A percentile compares a stretch with the other conserved stretches of the same genome.
Evolutionary conservation across 2,329 filamentous ascomycete species (phyloP).

Genomic region (Paraphoma chrysanthemicola): DNA sequence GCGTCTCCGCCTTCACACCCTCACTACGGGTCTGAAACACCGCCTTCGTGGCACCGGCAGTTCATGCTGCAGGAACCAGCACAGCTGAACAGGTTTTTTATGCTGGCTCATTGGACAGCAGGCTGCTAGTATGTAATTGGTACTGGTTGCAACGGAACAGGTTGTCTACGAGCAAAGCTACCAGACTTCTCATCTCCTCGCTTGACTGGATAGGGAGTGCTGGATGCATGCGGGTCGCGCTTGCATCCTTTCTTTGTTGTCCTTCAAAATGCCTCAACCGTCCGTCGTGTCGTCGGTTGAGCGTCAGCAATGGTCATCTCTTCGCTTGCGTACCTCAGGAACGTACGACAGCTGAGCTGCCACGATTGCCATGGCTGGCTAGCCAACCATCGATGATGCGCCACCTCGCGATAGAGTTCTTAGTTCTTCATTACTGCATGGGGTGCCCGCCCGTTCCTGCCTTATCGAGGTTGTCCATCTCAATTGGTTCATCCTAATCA

Average conservation of each 20-base stretch:
- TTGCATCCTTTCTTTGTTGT: not conserved
- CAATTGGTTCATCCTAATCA: slow-evolving; percentile 6
- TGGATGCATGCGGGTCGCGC: not conserved
- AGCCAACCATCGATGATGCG: slow-evolving; percentile 9
- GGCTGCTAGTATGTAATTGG: not conserved
- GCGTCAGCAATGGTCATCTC: slow-evolving; percentile 2
- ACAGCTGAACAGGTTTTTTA: slow-evolving; percentile 8
- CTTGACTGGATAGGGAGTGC: not conserved
- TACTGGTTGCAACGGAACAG: not conserved
- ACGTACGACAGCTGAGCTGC: slow-evolving; percentile 3
- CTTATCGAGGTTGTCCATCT: not conserved
- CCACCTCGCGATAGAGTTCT: slow-evolving; percentile 15
- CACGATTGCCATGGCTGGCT: slow-evolving; percentile 9
- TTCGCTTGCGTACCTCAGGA: slow-evolving; percentile 5
- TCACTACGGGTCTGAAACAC: slow-evolving; percentile 17
- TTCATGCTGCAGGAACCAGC: slow-evolving; percentile 14
- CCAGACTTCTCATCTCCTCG: not conserved
- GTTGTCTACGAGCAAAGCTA: not conserved
- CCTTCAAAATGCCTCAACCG: not conserved
- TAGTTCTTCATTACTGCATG: slow-evolving; percentile 7
- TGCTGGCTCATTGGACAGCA: not conserved
- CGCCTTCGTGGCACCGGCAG: slow-evolving; percentile 6
- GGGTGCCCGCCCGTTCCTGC: slow-evolving; percentile 11
- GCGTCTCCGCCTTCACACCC: slow-evolving; percentile 15
- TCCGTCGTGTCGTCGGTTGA: not conserved